These are phyloP conservation scores for Cladophialophora bantiana DNA, from an alignment of 2,329 filamentous ascomycete genomes.

Conservation along the genomic window DNA sequence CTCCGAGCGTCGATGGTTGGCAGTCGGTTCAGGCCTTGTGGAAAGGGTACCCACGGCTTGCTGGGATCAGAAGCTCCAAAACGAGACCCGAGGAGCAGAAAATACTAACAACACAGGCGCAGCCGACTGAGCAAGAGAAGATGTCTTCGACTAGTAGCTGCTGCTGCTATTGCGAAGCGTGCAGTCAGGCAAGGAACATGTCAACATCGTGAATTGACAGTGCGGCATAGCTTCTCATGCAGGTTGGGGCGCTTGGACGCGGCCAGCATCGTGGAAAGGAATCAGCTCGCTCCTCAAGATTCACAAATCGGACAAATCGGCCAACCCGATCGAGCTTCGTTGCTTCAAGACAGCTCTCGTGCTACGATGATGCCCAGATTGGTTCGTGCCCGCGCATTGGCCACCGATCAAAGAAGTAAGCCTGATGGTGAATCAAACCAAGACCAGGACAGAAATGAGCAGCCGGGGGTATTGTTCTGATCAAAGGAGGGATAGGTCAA, in stretches of 20 bases:
- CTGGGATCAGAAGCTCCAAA: neutral
- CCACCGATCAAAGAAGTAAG: slow-evolving; percentile 2
- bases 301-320: slow-evolving; percentile 1
- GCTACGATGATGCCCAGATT: neutral
- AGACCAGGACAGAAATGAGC: neutral
- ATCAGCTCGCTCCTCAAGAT: neutral
- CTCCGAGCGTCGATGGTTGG: neutral
- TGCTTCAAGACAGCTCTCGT: neutral
- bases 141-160: neutral
- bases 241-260: neutral
- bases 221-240: neutral
- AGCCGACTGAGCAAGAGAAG: neutral
- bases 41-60: neutral
- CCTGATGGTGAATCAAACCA: neutral
- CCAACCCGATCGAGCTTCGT: neutral
- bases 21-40: neutral
- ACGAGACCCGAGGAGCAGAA: neutral
- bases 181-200: neutral
- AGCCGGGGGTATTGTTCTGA: neutral
- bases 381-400: neutral
- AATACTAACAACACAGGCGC: neutral
- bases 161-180: neutral
- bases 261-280: neutral
- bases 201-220: neutral
- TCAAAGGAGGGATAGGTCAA: neutral